Conservation (phyloP, 306 rosid genomes). For the Trifolium repens region DNA sequence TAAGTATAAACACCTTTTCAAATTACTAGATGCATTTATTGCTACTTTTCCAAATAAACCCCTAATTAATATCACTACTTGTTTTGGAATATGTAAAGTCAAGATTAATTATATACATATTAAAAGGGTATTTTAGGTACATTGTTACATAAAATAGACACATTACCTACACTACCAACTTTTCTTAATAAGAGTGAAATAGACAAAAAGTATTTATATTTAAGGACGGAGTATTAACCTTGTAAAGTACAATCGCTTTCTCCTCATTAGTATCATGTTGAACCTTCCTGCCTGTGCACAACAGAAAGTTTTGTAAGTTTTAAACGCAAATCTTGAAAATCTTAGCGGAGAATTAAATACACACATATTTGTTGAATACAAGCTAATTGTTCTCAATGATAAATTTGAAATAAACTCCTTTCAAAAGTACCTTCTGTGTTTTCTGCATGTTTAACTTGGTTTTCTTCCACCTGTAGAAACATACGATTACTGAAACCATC, state of each 20-base stretch:
- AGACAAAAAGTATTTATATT: too few species aligned
- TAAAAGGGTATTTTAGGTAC: too few species aligned
- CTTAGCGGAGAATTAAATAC: constrained; percentile 7
- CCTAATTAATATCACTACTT: too few species aligned
- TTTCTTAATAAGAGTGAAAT: too few species aligned
- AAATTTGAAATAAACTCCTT: constrained; percentile 31
- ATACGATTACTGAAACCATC: constrained; percentile 39
- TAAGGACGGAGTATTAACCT: constrained; percentile 48
- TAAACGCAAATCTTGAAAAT: constrained; percentile 34
- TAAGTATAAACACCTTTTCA: too few species aligned
- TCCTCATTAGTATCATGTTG: constrained; percentile 73
- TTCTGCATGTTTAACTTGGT: constrained; percentile 67
- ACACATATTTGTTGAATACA: constrained; percentile 31
- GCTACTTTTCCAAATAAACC: too few species aligned
- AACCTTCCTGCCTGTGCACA: constrained; percentile 63
- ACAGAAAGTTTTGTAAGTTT: constrained; percentile 40
- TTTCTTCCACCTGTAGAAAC: constrained; percentile 73
- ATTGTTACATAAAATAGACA: too few species aligned
- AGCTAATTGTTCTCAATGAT: constrained; percentile 39
- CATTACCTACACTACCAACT: too few species aligned
- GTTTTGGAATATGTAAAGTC: too few species aligned
- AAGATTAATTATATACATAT: too few species aligned
- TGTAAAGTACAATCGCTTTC: constrained; percentile 86
- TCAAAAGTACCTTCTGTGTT: constrained; percentile 61
- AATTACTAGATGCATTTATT: too few species aligned